phyloP scores from a whole-genome alignment of 192 early-diverging fungal genomes.

The Chytriomyces hyalinus region DNA sequence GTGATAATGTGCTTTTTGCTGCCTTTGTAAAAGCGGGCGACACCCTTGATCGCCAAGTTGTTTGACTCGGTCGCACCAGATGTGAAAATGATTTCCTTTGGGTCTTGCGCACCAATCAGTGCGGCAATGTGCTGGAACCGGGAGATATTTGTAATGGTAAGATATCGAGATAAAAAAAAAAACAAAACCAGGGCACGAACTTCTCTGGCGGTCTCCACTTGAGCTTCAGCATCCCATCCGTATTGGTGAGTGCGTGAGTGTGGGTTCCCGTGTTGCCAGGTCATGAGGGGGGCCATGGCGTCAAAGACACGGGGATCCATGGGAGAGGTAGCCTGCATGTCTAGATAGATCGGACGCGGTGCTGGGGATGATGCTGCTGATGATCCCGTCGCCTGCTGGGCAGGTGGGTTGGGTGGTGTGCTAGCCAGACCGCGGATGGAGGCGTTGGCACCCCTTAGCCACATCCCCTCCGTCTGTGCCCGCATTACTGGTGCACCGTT shows the following conservation, averaged over 20 bases:
- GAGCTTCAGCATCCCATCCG: conserved; percentile 94
- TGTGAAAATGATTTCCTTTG: conserved; percentile 97
- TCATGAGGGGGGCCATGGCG: conserved; percentile 93
- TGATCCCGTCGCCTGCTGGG: no score
- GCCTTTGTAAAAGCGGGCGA: conserved; percentile 91
- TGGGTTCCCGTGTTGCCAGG: conserved; percentile 91
- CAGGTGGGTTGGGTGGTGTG: no score
- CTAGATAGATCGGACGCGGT: conserved; percentile 83
- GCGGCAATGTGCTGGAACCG: conserved; percentile 73
- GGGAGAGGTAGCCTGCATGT: conserved; percentile 90
- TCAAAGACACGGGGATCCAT: conserved; percentile 92
- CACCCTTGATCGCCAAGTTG: conserved; percentile 92
- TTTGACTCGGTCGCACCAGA: conserved; percentile 97
- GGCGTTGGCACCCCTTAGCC: no score
- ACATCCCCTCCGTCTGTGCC: no score
- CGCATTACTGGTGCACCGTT: no score
- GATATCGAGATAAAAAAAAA: conserved; percentile 14
- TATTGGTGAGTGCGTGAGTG: conserved; percentile 96
- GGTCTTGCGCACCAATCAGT: conserved; percentile 83
- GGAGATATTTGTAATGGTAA: background rate
- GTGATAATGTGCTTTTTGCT: conserved; percentile 97
- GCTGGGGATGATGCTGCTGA: no score
- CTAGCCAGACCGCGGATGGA: no score
- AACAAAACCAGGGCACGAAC: conserved; percentile 46
- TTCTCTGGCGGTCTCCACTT: conserved; percentile 84